Conservation (phyloP, 495 filamentous ascomycete genomes). For the Penicillium soppii region DNA sequence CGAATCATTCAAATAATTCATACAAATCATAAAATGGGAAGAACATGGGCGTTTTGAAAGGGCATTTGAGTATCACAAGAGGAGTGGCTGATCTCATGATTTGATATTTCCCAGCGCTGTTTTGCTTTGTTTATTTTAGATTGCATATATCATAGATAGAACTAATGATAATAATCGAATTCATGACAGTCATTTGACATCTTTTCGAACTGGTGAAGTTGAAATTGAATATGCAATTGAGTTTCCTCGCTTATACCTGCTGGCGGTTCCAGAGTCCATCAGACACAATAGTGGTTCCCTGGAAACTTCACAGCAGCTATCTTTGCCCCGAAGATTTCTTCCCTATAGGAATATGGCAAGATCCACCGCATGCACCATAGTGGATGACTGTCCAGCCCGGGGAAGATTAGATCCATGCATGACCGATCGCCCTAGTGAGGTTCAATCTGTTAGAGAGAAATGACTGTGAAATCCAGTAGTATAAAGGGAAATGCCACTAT, state of each 20-base stretch:
- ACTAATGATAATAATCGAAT: constrained; percentile 3
- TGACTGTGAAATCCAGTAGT: neutral
- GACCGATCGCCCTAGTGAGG: neutral
- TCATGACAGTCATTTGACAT: neutral
- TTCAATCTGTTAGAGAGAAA: neutral
- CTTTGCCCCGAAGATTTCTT: too few species aligned
- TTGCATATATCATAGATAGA: constrained; percentile 2
- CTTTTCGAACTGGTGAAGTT: neutral
- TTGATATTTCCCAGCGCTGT: neutral
- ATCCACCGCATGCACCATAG: neutral
- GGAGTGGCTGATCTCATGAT: neutral
- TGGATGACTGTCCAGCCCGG: neutral
- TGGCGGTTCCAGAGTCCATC: too few species aligned
- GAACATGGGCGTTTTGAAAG: neutral
- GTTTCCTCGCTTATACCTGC: too few species aligned
- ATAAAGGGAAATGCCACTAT: neutral
- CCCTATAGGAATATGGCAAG: too few species aligned
- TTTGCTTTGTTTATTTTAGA: neutral
- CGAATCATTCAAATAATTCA: constrained; percentile 24
- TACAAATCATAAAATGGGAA: neutral
- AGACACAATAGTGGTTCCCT: too few species aligned
- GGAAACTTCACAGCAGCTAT: too few species aligned
- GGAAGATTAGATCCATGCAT: neutral
- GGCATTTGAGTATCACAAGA: neutral
- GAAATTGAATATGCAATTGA: too few species aligned